phyloP scores from a whole-genome alignment of 257 asterid species.

The Cordia subcordata region DNA sequence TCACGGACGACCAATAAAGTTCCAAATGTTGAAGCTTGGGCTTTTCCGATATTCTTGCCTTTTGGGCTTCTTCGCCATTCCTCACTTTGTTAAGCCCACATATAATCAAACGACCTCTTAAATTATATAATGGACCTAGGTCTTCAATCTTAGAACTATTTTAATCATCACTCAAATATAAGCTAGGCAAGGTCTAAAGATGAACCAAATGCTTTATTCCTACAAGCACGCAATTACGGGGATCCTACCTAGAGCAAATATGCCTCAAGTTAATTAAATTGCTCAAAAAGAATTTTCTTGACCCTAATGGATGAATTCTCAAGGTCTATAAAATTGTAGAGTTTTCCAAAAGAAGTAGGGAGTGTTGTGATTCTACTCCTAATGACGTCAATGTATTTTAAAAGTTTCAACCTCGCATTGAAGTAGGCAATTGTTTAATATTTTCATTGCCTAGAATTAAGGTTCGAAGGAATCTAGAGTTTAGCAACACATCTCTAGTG shows the following conservation, averaged over 20 bases:
- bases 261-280: slow-evolving; percentile 20
- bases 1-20: slow-evolving; percentile 23
- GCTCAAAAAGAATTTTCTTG: slow-evolving; percentile 5
- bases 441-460: background rate
- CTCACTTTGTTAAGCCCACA: slow-evolving; percentile 17
- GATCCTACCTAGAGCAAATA: background rate
- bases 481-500: background rate
- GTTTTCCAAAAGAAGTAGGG: slow-evolving; percentile 17
- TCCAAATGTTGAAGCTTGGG: slow-evolving; percentile 8
- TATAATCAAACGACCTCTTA: slow-evolving; percentile 15
- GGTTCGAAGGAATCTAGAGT: background rate
- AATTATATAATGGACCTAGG: slow-evolving; percentile 14
- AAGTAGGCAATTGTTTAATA: background rate
- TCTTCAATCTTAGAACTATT: slow-evolving; percentile 11
- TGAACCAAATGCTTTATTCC: slow-evolving; percentile 11
- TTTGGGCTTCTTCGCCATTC: slow-evolving; percentile 15
- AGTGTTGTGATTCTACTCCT: background rate
- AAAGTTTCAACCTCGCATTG: slow-evolving; percentile 18
- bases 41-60: slow-evolving; percentile 15
- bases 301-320: background rate
- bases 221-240: slow-evolving; percentile 7
- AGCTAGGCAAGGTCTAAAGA: slow-evolving; percentile 19
- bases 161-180: background rate
- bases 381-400: slow-evolving; percentile 22
- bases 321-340: slow-evolving; percentile 25